Conservation (phyloP, 2,329 filamentous ascomycete genomes). For the Fusarium acutatum region DNA sequence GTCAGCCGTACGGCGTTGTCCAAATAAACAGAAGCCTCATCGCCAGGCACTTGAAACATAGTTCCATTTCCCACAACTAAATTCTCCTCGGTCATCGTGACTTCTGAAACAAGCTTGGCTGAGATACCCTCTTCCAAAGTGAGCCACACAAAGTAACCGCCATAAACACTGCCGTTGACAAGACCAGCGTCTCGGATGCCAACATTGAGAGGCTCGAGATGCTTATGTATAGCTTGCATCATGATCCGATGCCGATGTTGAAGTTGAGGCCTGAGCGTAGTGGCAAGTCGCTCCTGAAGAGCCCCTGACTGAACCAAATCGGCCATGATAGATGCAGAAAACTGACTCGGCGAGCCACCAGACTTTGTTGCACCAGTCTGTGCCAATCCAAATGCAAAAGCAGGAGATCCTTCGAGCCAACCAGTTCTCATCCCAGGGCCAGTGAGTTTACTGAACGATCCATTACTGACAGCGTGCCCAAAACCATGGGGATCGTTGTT, state of each 20-base stretch:
- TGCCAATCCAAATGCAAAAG: conserved; percentile 59
- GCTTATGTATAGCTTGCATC: conserved; percentile 63
- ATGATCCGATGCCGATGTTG: conserved; percentile 59
- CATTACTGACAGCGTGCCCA: conserved; percentile 85
- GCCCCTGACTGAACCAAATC: conserved; percentile 56
- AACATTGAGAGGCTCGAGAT: conserved; percentile 72
- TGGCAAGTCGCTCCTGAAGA: conserved; percentile 55
- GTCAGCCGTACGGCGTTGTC: conserved; percentile 70
- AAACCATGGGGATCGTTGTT: conserved; percentile 61
- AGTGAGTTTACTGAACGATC: conserved; percentile 87
- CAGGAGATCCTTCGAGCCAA: conserved; percentile 80
- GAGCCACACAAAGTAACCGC: conserved; percentile 90
- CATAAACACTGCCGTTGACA: conserved; percentile 62
- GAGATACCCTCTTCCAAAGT: conserved; percentile 63
- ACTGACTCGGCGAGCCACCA: conserved; percentile 66
- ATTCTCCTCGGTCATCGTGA: conserved; percentile 69
- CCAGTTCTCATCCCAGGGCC: conserved; percentile 85
- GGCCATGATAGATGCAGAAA: conserved; percentile 61
- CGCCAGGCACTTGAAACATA: conserved; percentile 73
- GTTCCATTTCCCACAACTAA: conserved; percentile 74
- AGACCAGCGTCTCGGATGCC: conserved; percentile 50
- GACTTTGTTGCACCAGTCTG: conserved; percentile 63
- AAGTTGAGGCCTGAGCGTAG: conserved; percentile 55
- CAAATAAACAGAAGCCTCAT: conserved; percentile 64
- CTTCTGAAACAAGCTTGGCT: conserved; percentile 63